A percentile compares a stretch with the other conserved stretches of the same genome.
Conservation (phyloP, 2,329 filamentous ascomycete species). For the Aplosporella prunicola region DNA sequence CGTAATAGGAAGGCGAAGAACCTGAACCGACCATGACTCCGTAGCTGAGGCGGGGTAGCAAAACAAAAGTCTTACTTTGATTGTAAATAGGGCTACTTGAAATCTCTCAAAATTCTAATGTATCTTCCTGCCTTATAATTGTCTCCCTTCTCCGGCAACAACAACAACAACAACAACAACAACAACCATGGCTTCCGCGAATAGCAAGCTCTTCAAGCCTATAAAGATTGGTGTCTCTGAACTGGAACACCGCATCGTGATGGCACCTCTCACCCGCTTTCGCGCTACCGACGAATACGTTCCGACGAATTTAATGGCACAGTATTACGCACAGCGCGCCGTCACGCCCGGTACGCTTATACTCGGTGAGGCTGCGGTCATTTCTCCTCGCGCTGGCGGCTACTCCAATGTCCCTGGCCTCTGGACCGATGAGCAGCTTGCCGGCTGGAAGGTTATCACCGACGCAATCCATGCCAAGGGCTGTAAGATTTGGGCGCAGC, state of each 20-base stretch:
- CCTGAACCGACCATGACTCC: no score
- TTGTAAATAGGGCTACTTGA: no score
- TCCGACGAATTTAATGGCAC: slow-evolving; percentile 30
- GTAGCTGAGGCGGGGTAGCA: no score
- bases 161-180: no score
- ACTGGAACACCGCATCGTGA: slow-evolving; percentile 21
- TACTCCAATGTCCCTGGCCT: slow-evolving; percentile 22
- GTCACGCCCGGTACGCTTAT: slow-evolving; percentile 23
- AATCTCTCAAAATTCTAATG: no score
- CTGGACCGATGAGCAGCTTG: slow-evolving; percentile 39
- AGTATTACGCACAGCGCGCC: slow-evolving; percentile 24
- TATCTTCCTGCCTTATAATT: no score
- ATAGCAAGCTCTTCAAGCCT: slow-evolving; percentile 19
- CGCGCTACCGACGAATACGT: slow-evolving; percentile 39
- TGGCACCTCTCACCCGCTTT: slow-evolving; percentile 30
- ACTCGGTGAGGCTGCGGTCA: slow-evolving; percentile 27
- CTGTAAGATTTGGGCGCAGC: slow-evolving; percentile 51
- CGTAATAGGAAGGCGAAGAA: no score
- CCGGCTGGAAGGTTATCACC: slow-evolving; percentile 51
- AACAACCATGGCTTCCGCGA: slow-evolving; percentile 10
- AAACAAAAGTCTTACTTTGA: no score
- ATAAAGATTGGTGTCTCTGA: slow-evolving; percentile 17
- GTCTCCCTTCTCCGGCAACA: no score
- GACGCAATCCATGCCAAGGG: slow-evolving; percentile 55
- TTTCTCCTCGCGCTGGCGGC: slow-evolving; percentile 21